Percentiles rank a stretch among this genome's conserved stretches.
Conservation (phyloP, 257 asterid genomes). For the Solanum bukasovii region DNA sequence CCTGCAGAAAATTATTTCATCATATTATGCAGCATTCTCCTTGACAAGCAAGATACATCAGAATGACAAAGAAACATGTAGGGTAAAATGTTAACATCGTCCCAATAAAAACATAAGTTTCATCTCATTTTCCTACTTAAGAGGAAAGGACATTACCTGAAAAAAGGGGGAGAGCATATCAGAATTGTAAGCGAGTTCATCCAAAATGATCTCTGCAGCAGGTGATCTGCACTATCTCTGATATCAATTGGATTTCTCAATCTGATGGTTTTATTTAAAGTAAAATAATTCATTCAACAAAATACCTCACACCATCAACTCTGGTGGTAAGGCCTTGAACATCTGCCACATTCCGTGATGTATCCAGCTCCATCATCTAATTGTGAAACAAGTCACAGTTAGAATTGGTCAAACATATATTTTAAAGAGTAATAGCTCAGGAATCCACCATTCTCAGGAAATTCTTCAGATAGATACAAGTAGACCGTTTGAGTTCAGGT, state of each 20-base stretch:
- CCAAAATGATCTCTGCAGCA: constrained; percentile 61
- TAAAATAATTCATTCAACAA: background rate
- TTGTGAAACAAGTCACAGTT: constrained; percentile 9
- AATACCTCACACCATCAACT: constrained; percentile 75
- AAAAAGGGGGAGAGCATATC: constrained; percentile 56
- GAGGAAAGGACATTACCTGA: constrained; percentile 43
- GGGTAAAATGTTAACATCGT: background rate
- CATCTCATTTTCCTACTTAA: background rate
- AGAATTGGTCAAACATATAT: background rate
- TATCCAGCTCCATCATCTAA: constrained; percentile 79
- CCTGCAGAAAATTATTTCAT: constrained; percentile 25
- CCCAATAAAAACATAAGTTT: background rate
- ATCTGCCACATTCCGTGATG: constrained; percentile 54
- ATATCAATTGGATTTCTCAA: background rate
- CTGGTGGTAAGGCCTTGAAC: constrained; percentile 59
- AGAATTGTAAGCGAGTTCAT: constrained; percentile 56
- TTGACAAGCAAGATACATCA: background rate
- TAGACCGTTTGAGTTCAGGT: constrained; percentile 47
- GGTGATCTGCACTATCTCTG: constrained; percentile 57
- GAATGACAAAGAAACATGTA: background rate
- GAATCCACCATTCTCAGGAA: constrained; percentile 52
- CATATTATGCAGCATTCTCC: background rate
- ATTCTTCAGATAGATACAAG: constrained; percentile 45
- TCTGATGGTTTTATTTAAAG: background rate
- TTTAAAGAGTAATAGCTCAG: constrained; percentile 2